Evolutionary conservation across 768 basidiomycete genomes (phyloP).

Genomic region (Lactarius psammicola): DNA sequence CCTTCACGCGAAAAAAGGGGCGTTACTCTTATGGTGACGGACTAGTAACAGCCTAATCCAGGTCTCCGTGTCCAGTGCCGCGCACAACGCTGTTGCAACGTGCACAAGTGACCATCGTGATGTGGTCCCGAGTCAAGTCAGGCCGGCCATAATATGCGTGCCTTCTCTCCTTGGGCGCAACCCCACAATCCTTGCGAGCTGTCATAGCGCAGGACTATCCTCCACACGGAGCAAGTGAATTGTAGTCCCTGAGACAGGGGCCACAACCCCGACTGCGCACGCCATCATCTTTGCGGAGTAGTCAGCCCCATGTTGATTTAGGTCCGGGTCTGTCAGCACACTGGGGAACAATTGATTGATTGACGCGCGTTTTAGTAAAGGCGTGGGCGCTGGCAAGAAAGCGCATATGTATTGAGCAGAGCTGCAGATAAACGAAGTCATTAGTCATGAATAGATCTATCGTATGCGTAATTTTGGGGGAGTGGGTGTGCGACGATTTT

Average conservation of each 20-base stretch:
- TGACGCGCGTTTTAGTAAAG: not conserved
- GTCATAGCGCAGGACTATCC: not conserved
- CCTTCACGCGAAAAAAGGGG: too few relatives aligned
- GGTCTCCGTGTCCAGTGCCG: not conserved
- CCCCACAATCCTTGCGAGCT: not conserved
- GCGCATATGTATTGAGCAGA: slow-evolving; percentile 18
- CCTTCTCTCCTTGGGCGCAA: not conserved
- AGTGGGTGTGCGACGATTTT: not conserved
- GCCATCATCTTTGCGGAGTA: not conserved
- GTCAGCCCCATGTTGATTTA: not conserved
- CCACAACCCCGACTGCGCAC: not conserved
- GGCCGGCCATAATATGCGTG: not conserved
- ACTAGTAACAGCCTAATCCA: not conserved
- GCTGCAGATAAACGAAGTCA: slow-evolving; percentile 3
- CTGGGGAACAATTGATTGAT: not conserved
- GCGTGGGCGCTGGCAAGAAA: not conserved
- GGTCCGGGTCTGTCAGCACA: not conserved
- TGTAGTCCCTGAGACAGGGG: not conserved
- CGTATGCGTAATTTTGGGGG: slow-evolving; percentile 17
- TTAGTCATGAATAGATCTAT: slow-evolving; percentile 19
- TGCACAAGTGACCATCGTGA: not conserved
- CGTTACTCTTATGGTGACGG: not conserved
- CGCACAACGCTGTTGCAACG: not conserved
- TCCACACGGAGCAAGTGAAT: not conserved
- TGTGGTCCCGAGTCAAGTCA: not conserved